Evolutionary conservation across 2,329 filamentous ascomycete species (phyloP).

Genomic region (Neobulgaria alba): DNA sequence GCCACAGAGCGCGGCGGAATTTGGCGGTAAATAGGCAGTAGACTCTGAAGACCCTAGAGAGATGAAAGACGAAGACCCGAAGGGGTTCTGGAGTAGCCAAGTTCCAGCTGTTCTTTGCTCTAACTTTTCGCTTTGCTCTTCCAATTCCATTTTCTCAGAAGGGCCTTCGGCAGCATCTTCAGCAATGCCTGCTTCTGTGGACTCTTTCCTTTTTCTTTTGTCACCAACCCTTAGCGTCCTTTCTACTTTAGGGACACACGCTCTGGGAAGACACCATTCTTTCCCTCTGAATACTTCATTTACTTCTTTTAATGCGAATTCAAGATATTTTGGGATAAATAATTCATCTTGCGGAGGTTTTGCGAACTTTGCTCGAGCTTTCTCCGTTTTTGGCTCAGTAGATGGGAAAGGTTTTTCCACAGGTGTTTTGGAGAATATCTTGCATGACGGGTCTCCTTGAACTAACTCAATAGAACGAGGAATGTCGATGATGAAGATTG

Average conservation of each 20-base stretch:
- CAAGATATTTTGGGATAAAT: conserved; percentile 21
- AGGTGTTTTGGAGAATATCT: conserved; percentile 33
- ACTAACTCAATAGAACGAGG: conserved; percentile 60
- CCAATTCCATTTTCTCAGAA: no score
- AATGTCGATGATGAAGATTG: conserved; percentile 57
- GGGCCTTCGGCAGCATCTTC: no score
- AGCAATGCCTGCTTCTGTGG: no score
- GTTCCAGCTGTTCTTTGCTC: no score
- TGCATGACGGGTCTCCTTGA: conserved; percentile 35
- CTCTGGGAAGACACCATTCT: conserved; percentile 26
- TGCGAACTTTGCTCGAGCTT: conserved; percentile 21
- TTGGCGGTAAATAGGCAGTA: conserved; percentile 30
- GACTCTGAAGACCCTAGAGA: background rate
- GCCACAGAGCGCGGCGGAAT: conserved; percentile 40
- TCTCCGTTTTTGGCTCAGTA: conserved; percentile 44
- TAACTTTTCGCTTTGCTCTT: no score
- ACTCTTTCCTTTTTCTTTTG: no score
- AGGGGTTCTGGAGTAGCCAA: no score
- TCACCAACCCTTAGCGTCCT: no score
- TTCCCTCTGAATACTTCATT: conserved; percentile 24
- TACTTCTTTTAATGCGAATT: conserved; percentile 22
- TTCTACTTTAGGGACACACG: no score
- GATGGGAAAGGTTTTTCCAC: conserved; percentile 36
- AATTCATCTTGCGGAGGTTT: conserved; percentile 18
- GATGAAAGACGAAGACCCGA: no score